Base-by-base conservation (phyloP, 1,284 basidiomycete species). In the Coniophora puteana region DNA sequence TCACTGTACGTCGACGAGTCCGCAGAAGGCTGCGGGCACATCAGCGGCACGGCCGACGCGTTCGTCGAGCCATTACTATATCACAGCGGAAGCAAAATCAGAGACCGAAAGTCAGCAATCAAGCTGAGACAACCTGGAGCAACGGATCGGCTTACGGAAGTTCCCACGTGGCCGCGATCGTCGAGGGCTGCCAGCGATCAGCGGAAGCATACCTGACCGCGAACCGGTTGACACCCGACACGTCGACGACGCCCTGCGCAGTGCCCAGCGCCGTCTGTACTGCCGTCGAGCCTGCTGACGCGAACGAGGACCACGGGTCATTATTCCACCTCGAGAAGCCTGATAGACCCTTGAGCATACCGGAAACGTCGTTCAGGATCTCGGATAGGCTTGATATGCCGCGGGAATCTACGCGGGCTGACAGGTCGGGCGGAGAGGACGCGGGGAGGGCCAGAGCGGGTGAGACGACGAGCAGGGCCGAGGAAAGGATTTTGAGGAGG, bases 131-230 rank as follows among this genome's bases (percentile, higher is more conserved):
- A 35, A 25, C 25, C 18, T 25, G n/a, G 14, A 32, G 38, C 41
- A 28, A 20, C n/a, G n/a, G 24, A 28, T 36, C 17, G n/a, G 71
- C 79, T 52, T 56, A 87, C 83, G 83, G 79, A 16, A 83, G 66
- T 39, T 60, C 51, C 83, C 83, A 86, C 11, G 63, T 55, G 2
- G 72, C 69, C 4, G 67, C 74, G 3, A 78, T 52, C 3, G 67
- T 60, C 2, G 84, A 81, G 7, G 70, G 60, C 36, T 67, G 59
- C 81, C 82, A 88, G 44, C 84, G 71, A 17, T 64, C 45, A 8
- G 81, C 80, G 43, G 66, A 66, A 8, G 76, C 84, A 57, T 87
- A 88, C 51, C 71, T 78, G 46, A 83, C 82, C 23, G 74, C 57
- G 54, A 80, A 87, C 32, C 81, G 68, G 39, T 63, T 60, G 17